A percentile compares a stretch with the other conserved stretches of the same genome.
phyloP scores from a whole-genome alignment of 768 basidiomycete species.

The Lanmaoa rubissima region DNA sequence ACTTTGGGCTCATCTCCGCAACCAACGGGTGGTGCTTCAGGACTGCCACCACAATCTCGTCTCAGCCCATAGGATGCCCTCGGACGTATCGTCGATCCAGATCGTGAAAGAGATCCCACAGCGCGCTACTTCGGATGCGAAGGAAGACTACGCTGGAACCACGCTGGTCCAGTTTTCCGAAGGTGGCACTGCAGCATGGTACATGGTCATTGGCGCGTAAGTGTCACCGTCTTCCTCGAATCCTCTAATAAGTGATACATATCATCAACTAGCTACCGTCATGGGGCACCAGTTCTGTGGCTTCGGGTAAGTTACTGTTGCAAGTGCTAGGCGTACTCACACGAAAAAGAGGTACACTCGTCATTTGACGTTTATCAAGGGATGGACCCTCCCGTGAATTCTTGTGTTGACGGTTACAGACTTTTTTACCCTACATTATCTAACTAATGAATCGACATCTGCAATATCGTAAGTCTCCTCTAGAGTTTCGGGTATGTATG shows the following conservation, averaged over 20 bases:
- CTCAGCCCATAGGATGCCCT: conserved; percentile 3
- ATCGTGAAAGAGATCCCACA: neutral
- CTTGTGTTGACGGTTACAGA: too few species aligned
- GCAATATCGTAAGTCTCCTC: too few species aligned
- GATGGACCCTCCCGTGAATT: too few species aligned
- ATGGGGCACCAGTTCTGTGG: conserved; percentile 33
- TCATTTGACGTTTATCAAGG: too few species aligned
- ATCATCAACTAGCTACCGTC: neutral
- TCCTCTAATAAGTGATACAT: neutral
- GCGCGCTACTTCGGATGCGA: neutral
- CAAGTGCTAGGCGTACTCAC: neutral
- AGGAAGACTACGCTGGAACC: neutral
- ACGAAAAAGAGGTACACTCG: neutral
- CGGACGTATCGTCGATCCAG: conserved; percentile 1
- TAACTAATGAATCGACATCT: too few species aligned
- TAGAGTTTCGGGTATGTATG: too few species aligned
- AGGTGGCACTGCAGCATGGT: conserved; percentile 29
- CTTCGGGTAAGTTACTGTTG: conserved; percentile 26
- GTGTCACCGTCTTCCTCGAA: neutral
- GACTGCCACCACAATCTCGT: neutral
- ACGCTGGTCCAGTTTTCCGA: conserved; percentile 23
- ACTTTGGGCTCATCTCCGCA: too few species aligned
- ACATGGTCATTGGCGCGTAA: conserved; percentile 24
- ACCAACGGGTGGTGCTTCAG: too few species aligned
- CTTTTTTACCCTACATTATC: too few species aligned